Conservation (phyloP, 352 stramenopile species). For the Pythium rishiriense region DNA sequence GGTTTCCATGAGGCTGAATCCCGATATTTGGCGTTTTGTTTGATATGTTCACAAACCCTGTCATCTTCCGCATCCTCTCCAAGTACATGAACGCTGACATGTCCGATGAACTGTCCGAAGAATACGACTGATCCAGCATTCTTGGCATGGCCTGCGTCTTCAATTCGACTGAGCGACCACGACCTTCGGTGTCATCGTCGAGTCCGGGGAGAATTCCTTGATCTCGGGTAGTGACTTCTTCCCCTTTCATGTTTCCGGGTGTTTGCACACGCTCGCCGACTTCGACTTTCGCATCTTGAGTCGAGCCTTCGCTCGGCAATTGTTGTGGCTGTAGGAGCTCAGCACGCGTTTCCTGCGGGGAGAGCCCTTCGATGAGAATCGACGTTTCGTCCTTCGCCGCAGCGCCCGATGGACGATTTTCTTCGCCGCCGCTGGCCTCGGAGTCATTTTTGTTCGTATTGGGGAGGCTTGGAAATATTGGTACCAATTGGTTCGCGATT, state of each 20-base stretch:
- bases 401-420: not conserved
- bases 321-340: not conserved
- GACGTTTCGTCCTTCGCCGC: not conserved
- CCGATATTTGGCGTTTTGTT: not conserved
- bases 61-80: slow-evolving; percentile 16
- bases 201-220: not conserved
- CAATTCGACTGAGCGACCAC: too few species aligned
- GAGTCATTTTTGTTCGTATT: not conserved
- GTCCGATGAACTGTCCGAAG: slow-evolving; percentile 27
- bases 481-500: slow-evolving; percentile 61
- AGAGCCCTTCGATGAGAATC: slow-evolving; percentile 10
- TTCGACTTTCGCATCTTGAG: not conserved
- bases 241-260: not conserved
- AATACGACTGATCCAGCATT: slow-evolving; percentile 19
- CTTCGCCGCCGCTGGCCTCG: not conserved
- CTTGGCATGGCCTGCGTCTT: not conserved
- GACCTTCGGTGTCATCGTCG: not conserved
- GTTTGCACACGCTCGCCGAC: not conserved
- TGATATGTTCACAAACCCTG: not conserved
- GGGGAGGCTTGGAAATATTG: slow-evolving; percentile 47
- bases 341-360: not conserved
- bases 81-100: slow-evolving; percentile 25
- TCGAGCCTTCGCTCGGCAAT: not conserved
- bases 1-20: too few species aligned
- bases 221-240: not conserved